Conservation (phyloP, 176 grass and related monocot genomes). For the Cenchrus americanus region DNA sequence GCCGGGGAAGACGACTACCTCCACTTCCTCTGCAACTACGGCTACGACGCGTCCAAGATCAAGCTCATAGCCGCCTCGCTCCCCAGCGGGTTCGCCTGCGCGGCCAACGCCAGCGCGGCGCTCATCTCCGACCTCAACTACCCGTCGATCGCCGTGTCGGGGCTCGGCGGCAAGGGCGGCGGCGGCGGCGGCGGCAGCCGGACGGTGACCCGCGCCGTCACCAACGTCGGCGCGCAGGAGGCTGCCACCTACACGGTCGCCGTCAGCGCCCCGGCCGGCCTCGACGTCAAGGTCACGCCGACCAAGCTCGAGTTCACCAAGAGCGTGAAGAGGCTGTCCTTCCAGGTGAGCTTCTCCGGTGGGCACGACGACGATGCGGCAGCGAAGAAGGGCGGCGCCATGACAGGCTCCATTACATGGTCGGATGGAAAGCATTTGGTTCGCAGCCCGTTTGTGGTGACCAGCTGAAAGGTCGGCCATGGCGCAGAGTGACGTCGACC, state of each 20-base stretch:
- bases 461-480: conserved; percentile 1
- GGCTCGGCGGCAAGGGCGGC: conserved; percentile 4
- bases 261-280: conserved; percentile 47
- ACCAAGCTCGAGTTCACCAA: conserved; percentile 68
- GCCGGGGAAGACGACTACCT: conserved; percentile 60
- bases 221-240: conserved; percentile 66
- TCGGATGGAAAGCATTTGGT: conserved; percentile 80
- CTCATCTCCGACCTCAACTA: conserved; percentile 94
- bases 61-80: conserved; percentile 58
- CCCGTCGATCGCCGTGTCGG: conserved; percentile 71
- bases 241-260: conserved; percentile 46
- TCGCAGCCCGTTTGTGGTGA: conserved; percentile 69
- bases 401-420: conserved; percentile 78
- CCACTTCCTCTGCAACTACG: conserved; percentile 86
- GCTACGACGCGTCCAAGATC: conserved; percentile 60
- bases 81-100: conserved; percentile 56
- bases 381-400: conserved; percentile 33
- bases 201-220: conserved; percentile 55
- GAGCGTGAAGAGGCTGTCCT: conserved; percentile 49
- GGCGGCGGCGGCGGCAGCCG: background rate
- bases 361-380: background rate
- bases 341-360: conserved; percentile 70
- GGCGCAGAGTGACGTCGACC: no score
- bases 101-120: conserved; percentile 61
- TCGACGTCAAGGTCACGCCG: conserved; percentile 74